Conservation (phyloP, 176 grass and related monocot species). For the Oryza longistaminata region DNA sequence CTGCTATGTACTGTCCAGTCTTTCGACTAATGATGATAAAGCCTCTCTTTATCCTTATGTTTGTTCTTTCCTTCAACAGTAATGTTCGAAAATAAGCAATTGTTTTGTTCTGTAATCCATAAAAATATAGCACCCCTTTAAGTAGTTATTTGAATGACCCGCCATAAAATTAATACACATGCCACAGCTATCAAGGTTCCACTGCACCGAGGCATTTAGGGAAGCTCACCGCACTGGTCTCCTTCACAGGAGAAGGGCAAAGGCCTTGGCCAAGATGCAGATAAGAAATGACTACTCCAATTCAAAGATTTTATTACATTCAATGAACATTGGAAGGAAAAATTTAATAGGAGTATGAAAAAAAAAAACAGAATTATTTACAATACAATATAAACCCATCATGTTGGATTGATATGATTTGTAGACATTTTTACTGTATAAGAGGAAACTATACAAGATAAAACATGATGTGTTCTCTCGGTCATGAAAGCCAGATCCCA, state of each 20-base stretch:
- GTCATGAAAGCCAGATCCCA: neutral
- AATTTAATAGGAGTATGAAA: neutral
- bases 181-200: neutral
- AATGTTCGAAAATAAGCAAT: neutral
- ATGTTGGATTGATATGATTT: neutral
- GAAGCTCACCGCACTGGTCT: neutral
- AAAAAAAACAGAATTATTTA: slow-evolving; percentile 1
- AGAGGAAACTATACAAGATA: neutral
- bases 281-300: neutral
- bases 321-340: neutral
- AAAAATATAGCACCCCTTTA: neutral
- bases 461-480: neutral
- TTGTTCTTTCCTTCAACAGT: neutral
- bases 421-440: neutral
- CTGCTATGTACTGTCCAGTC: neutral
- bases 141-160: neutral
- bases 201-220: neutral
- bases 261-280: neutral
- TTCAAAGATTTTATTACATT: neutral
- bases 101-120: neutral
- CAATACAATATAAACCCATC: neutral
- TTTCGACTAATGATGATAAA: neutral
- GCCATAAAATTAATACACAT: neutral
- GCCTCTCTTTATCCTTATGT: neutral
- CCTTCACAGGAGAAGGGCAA: neutral